phyloP scores from a whole-genome alignment of 768 basidiomycete genomes.

The Leccinum imitatum region DNA sequence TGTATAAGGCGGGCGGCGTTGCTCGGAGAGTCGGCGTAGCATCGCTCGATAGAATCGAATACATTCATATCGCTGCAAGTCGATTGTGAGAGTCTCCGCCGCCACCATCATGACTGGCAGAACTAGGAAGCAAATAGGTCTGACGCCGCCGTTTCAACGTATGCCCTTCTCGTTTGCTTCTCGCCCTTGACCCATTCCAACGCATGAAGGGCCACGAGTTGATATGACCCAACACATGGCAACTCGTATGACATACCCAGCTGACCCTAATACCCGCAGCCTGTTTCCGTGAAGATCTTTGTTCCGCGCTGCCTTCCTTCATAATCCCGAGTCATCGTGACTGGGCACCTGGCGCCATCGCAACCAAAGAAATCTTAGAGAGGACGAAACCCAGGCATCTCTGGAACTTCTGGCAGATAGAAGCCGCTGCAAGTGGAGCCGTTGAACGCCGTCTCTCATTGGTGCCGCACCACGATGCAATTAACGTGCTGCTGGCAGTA shows the following conservation, averaged over 20 bases:
- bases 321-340: too few relatives aligned
- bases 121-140: background rate
- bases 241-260: background rate
- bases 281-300: too few relatives aligned
- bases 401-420: background rate
- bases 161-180: background rate
- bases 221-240: background rate
- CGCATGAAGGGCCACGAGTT: background rate
- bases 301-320: too few relatives aligned
- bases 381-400: background rate
- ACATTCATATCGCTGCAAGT: too few relatives aligned
- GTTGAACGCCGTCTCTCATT: conserved; percentile 7
- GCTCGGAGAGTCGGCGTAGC: too few relatives aligned
- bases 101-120: background rate
- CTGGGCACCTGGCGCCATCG: background rate
- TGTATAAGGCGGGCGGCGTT: background rate
- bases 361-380: background rate
- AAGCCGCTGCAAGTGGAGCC: conserved; percentile 4
- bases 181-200: conserved; percentile 16
- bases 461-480: conserved; percentile 3
- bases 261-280: too few relatives aligned
- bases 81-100: background rate
- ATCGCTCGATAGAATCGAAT: background rate
- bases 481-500: background rate
- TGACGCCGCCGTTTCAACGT: background rate